Conservation (phyloP, 805 yeast genomes). For the Pichia nanzhaoensis region DNA sequence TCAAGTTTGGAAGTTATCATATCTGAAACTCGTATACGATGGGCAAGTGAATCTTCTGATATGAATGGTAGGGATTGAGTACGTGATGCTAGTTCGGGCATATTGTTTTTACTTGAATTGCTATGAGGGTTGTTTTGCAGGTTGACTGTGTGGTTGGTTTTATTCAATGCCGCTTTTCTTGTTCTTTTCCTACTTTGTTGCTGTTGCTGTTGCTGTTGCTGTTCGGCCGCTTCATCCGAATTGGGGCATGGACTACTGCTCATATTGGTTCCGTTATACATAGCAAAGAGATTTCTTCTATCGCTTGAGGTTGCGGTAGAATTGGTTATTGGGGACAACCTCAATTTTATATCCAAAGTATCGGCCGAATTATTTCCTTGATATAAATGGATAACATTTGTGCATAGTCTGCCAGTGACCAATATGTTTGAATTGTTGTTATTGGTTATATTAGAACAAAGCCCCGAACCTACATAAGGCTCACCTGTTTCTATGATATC, state of each 20-base stretch:
- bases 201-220: slow-evolving; percentile 1
- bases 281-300: slow-evolving; percentile 9
- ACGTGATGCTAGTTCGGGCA: slow-evolving; percentile 29
- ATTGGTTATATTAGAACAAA: slow-evolving; percentile 29
- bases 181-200: slow-evolving; percentile 3
- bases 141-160: not conserved
- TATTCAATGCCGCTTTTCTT: not conserved
- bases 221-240: slow-evolving; percentile 16
- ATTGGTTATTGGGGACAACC: slow-evolving; percentile 31
- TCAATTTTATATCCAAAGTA: slow-evolving; percentile 51
- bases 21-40: slow-evolving; percentile 28
- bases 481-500: slow-evolving; percentile 47
- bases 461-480: slow-evolving; percentile 43
- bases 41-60: slow-evolving; percentile 27
- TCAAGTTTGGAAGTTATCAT: slow-evolving; percentile 14
- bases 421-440: slow-evolving; percentile 30
- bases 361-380: slow-evolving; percentile 33
- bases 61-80: slow-evolving; percentile 32
- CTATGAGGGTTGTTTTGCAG: not conserved
- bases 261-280: slow-evolving; percentile 4
- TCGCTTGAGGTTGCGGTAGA: not conserved
- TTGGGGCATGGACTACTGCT: slow-evolving; percentile 11
- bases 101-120: slow-evolving; percentile 2
- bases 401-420: slow-evolving; percentile 51
- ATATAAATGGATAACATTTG: slow-evolving; percentile 43